Base-by-base conservation (phyloP, 225 moss, liverwort and hornwort genomes). In the Straminergon stramineum region DNA sequence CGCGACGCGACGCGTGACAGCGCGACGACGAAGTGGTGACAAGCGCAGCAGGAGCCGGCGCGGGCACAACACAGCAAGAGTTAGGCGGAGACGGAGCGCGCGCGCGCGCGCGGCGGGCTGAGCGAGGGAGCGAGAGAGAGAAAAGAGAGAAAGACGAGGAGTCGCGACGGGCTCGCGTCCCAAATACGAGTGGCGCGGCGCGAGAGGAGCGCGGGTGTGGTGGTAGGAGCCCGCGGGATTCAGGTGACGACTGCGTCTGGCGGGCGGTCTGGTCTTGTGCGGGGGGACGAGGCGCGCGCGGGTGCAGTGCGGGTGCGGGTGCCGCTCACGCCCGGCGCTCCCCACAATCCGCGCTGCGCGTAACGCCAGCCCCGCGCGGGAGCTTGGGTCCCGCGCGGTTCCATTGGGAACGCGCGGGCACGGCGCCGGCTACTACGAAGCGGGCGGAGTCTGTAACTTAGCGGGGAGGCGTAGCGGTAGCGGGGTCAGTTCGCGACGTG, bases 321-420 rank as follows among this genome's bases (percentile, higher is more conserved):
- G 87, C 91, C n/a, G 88, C 81, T 73, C 74, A 41, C 82, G 39
- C 75, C 83, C 83, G 84, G 76, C 78, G 71, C 89, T 85, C 73
- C 64, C 65, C 60, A 37, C 82, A 43, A 82, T 66, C 86, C 70
- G 68, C 89, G 85, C 91, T 83, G 90, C 69, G 70, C 66, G 60
- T 57, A 71, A 58, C 76, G 87, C 92, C 85, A 81, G 87, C 56
- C 16, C 32, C 87, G 87, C 70, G 87, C 82, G 70, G 87, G 81
- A 48, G 51, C 62, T 62, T 52, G 83, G 32, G 83, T 31, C 63
- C 83, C 55, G 83, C 75, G 75, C 58, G 58, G 81, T 58, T 81
- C 70, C 60, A 81, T 88, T 74, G 83, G 88, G 88, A 88, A 88
- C 88, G 88, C 65, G 88, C 83, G 88, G 88, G 88, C 64, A 66